Percentiles rank a stretch among this genome's conserved stretches.
These are phyloP conservation scores for Alloascoidea hylecoeti DNA, from an alignment of 805 yeast species.

Conservation along the genomic window DNA sequence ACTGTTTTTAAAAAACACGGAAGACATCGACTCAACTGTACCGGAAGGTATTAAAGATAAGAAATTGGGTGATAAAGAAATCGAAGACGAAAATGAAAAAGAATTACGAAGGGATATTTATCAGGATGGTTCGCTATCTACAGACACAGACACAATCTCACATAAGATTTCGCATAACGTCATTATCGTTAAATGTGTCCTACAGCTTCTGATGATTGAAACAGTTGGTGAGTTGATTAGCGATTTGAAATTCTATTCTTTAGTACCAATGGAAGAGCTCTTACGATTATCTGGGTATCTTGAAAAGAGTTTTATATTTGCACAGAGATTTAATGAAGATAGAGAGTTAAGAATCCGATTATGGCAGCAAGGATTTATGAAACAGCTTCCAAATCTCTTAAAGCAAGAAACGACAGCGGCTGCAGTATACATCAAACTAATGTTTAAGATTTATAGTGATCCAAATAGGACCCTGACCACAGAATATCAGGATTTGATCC, in stretches of 20 bases:
- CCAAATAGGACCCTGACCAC: conserved; percentile 32
- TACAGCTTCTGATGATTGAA: conserved; percentile 83
- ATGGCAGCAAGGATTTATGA: conserved; percentile 87
- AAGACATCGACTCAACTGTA: no score
- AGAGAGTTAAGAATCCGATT: conserved; percentile 76
- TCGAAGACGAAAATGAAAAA: neutral
- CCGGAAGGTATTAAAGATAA: neutral
- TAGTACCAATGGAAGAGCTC: conserved; percentile 55
- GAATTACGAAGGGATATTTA: no score
- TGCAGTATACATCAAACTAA: conserved; percentile 69
- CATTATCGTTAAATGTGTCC: conserved; percentile 83
- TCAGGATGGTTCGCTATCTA: no score
- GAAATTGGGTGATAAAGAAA: neutral
- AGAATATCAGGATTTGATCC: conserved; percentile 33
- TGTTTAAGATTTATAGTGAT: conserved; percentile 71
- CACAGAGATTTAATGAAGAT: conserved; percentile 79
- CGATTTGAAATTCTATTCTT: conserved; percentile 40
- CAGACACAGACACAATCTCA: no score
- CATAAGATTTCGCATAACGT: no score
- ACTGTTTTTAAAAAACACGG: conserved; percentile 28
- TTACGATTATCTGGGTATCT: conserved; percentile 45
- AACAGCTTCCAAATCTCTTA: conserved; percentile 78
- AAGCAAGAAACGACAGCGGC: conserved; percentile 88
- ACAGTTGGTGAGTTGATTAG: conserved; percentile 70
- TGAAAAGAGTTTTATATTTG: conserved; percentile 62